A percentile compares a stretch with the other conserved stretches of the same genome.
Conservation (phyloP, 2,329 filamentous ascomycete genomes). For the Penicillium corylophilum region DNA sequence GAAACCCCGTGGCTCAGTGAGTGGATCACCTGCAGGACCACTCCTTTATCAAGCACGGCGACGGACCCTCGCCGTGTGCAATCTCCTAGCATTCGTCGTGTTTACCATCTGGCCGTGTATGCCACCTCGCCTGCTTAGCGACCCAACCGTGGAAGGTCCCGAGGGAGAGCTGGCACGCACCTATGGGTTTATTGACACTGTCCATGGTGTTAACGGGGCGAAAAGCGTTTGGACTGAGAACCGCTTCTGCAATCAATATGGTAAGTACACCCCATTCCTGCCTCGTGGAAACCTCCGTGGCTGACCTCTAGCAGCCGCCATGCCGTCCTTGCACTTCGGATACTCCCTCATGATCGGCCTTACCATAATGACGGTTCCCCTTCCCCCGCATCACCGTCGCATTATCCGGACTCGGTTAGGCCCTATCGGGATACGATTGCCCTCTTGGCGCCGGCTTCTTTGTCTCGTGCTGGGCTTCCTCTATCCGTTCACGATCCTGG, state of each 20-base stretch:
- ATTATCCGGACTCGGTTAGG: conserved; percentile 34
- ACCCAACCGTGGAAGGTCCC: conserved; percentile 53
- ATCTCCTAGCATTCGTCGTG: conserved; percentile 59
- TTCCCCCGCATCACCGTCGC: conserved; percentile 54
- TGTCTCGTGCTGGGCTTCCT: conserved; percentile 56
- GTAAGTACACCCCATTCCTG: conserved; percentile 39
- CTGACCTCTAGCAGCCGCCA: conserved; percentile 54
- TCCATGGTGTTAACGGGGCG: conserved; percentile 57
- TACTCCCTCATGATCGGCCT: conserved; percentile 72
- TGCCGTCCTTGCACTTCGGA: conserved; percentile 74
- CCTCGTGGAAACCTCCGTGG: background rate
- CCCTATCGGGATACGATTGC: conserved; percentile 41
- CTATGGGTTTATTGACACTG: conserved; percentile 60
- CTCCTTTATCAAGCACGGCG: conserved; percentile 56
- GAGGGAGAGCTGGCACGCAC: conserved; percentile 60
- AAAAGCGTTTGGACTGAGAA: conserved; percentile 72
- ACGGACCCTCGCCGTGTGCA: conserved; percentile 59
- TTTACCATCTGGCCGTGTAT: conserved; percentile 63
- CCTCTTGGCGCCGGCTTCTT: conserved; percentile 52
- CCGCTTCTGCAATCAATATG: conserved; percentile 73
- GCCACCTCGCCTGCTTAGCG: conserved; percentile 58
- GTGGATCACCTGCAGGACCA: conserved; percentile 49
- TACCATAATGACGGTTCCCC: conserved; percentile 65
- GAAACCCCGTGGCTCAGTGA: conserved; percentile 35
- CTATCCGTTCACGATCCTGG: conserved; percentile 65